Conservation (phyloP, 1,139 yeast species). For the Meyerozyma carpophila region DNA sequence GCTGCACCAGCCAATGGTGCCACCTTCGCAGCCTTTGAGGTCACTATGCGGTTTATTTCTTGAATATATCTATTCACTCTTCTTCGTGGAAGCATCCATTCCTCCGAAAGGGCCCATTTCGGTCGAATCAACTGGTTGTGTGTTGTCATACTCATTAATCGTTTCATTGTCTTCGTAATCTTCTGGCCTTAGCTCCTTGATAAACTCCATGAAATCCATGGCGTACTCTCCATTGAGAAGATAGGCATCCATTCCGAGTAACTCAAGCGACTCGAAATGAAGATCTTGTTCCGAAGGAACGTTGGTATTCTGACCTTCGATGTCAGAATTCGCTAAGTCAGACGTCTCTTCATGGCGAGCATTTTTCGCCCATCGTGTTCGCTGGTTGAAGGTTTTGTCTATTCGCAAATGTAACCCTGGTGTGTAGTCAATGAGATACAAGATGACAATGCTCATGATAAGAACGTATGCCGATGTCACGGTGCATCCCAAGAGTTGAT, state of each 20-base stretch:
- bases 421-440: slow-evolving; percentile 37
- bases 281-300: neutral
- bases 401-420: slow-evolving; percentile 47
- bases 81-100: neutral
- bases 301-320: neutral
- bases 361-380: slow-evolving; percentile 18
- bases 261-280: slow-evolving; percentile 20
- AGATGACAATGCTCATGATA: slow-evolving; percentile 28
- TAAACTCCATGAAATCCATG: slow-evolving; percentile 44
- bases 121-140: neutral
- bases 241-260: slow-evolving; percentile 45
- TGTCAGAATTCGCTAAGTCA: neutral
- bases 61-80: slow-evolving; percentile 1
- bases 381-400: slow-evolving; percentile 34
- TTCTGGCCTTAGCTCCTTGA: slow-evolving; percentile 36
- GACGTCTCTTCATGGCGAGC: slow-evolving; percentile 2
- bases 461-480: slow-evolving; percentile 38
- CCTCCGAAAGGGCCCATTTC: neutral
- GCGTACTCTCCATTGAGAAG: slow-evolving; percentile 51
- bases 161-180: slow-evolving; percentile 22
- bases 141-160: neutral
- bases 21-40: slow-evolving; percentile 86
- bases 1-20: slow-evolving; percentile 98
- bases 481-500: slow-evolving; percentile 41
- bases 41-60: slow-evolving; percentile 61